phyloP scores from a whole-genome alignment of 2,329 filamentous ascomycete species.

The Alternaria panax region DNA sequence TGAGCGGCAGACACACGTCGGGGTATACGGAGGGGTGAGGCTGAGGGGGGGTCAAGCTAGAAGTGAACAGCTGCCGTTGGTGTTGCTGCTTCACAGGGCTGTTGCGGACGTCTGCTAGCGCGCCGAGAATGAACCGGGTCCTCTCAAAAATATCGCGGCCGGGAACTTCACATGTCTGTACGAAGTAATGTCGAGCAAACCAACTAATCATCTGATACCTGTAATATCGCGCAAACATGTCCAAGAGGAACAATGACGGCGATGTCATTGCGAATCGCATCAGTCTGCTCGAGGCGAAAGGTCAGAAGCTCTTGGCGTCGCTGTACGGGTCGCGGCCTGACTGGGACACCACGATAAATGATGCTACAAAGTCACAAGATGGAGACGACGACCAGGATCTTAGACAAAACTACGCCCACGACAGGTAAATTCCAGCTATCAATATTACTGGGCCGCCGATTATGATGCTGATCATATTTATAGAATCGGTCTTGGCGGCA shows the following conservation, averaged over 20 bases:
- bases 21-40: slow-evolving; percentile 18
- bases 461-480: too few relatives aligned
- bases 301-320: slow-evolving; percentile 62
- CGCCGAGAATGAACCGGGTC: slow-evolving; percentile 41
- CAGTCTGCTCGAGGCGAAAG: slow-evolving; percentile 62
- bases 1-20: slow-evolving; percentile 40
- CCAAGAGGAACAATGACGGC: slow-evolving; percentile 51
- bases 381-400: slow-evolving; percentile 61
- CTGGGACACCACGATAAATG: slow-evolving; percentile 43
- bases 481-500: slow-evolving; percentile 52
- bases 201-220: too few relatives aligned
- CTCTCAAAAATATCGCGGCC: slow-evolving; percentile 38
- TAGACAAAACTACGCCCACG: slow-evolving; percentile 62
- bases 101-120: slow-evolving; percentile 44
- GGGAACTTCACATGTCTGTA: slow-evolving; percentile 20
- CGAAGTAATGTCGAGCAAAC: too few relatives aligned
- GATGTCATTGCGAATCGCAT: slow-evolving; percentile 64
- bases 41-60: slow-evolving; percentile 32
- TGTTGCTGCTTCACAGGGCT: slow-evolving; percentile 37
- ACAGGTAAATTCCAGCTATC: too few relatives aligned
- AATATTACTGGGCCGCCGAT: too few relatives aligned
- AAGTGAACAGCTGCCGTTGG: slow-evolving; percentile 24
- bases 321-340: slow-evolving; percentile 60
- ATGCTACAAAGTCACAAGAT: slow-evolving; percentile 51
- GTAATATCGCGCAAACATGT: slow-evolving; percentile 35